Evolutionary conservation across 2,329 filamentous ascomycete genomes (phyloP), one percentile per base, ranked within the genome.

Genomic region (Verticillium nonalfalfae): DNA sequence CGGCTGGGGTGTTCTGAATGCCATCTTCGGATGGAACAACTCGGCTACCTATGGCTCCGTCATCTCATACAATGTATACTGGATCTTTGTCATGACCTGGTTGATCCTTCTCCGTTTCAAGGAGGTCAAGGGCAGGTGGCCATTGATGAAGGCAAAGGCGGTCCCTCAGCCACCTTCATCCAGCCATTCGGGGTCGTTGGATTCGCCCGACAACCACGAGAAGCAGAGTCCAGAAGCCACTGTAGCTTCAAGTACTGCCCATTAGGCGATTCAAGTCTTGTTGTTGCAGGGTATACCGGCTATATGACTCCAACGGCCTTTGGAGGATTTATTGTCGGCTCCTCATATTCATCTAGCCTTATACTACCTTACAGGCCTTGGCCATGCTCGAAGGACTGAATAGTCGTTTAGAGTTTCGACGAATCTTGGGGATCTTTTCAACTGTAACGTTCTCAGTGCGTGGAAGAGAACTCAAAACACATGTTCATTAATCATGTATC

Each of bases 1-100:
- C 40, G 90, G 90, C 55, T 96, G 91, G 92, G 91, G 90, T 60
- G 86, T 96, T 66, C 92, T 96, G 80, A 94, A 96, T 68, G 87
- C 90, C 62, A 81, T 96, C 59, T 80, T 96, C 11, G 92, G 93
- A 62, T 97, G 93, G 93, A 85, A 87, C 64, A 96, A 96, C 77
- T 91, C 90, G 13, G 93, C 90, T 5, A 96, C 92, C 1, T 93
- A 94, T 68, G 91, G 92, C 59, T 93, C 90, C 1, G 89, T 96
- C 65, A 86, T 96, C 65, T 87, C 90, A 1, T 96, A 96, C 78
- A 96, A 95, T 72, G 62, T 94, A 15, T 96, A 96, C 78, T 97
- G 92, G 93, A 75, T 95, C 58, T 79, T 79, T 9, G 81, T 91
- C 7, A 63, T 63, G 59, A 21, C 59, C 13, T 63, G 64, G 54